Evolutionary conservation across 805 yeast species (phyloP), one percentile per base, ranked within the genome.

Genomic region (Pichia kluyveri): DNA sequence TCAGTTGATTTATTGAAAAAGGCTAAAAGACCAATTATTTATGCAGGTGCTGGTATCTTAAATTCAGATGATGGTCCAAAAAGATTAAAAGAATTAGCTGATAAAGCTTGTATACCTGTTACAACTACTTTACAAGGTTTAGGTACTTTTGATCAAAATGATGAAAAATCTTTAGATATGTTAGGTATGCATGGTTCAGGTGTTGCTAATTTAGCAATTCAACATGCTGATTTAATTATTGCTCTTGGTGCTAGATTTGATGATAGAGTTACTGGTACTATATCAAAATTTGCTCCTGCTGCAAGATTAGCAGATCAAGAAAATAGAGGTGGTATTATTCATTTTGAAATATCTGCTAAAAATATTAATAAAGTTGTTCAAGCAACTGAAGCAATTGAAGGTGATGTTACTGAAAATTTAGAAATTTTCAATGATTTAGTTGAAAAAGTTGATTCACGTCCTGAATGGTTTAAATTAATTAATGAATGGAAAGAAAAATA

Each of bases 101-200:
- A 89, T 51, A 85, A 83, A 70, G 96, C 96, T 28, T 74, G 77
- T 62, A 91, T 93, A 54, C 99, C 99, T 34, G 99, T 93, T 53
- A 91, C 99, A 41, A 93, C 98, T 28, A 86, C 97, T 45, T 66
- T 93, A 49, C 98, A 90, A 69, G 97, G 86, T 49, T 76, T 93
- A 54, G 99, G 99, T 58, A 86, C 95, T 9, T 93, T 83, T 61
- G 96, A 93, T 69, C 98, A 93, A 72, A 77, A 75, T 53, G 96
- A 90, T 69, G 82, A 82, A 55, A 88, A 89, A 68, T 83, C 96
- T 27, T 70, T 93, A 56, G 96, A 91, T 68, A 88, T 93, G 95
- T 77, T 93, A 56, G 99, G 99, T 60, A 93, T 93, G 99, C 99
- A 93, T 69, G 99, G 99, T 55, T 77, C 82, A 52, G 96, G 89